Base-by-base conservation (phyloP, 2,329 filamentous ascomycete genomes). In the Pestalotiopsis sp. region DNA sequence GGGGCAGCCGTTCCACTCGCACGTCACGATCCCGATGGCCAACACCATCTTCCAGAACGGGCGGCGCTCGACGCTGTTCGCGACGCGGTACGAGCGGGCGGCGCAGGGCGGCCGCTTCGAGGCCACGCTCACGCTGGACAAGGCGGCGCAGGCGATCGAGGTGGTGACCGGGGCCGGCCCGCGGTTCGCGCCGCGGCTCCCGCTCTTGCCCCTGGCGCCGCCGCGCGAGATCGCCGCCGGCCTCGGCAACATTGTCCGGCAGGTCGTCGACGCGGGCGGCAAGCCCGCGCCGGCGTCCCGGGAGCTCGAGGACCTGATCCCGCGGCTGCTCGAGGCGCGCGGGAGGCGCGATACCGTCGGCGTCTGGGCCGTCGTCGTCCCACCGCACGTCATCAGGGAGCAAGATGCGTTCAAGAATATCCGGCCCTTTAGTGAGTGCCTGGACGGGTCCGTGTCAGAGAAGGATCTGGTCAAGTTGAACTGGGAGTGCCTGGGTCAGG, bases 41-140 rank as follows among this genome's bases (percentile, higher is more conserved):
- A 93, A 94, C 75, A 97, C 93, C 0, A 82, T 94, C 6, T 96
- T 96, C 75, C 87, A 90, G 52, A 95, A 91, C 70, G 91, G 90
- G 60, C 84, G 82, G 31, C 82, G 82, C 1, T 90, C 90, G 2
- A 92, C 89, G 1, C 79, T 93, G 7, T 75, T 86, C 36, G 80
- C 82, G 2, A 83, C 79, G 68, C 78, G 72, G 67, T 87, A 84
- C 84, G 67, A 71, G 38, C 62, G 52, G 12, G 57, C 65, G 20
- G 39, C 64, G 5, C 69, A 66, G 27, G 75, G 76, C 12, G 73
- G 76, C 11, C 75, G 4, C 72, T 64, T 56, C 20, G 57, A 5
- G 73, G 81, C 11, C 49, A 72, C 2, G 6, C 72, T 76, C n/a
- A 74, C 73, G 4, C 69, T 71, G 1, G 78, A 83, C 39, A 84